A percentile compares a stretch with the other conserved stretches of the same genome.
phyloP scores from a whole-genome alignment of 768 basidiomycete genomes.

The Tricholoma sp. region DNA sequence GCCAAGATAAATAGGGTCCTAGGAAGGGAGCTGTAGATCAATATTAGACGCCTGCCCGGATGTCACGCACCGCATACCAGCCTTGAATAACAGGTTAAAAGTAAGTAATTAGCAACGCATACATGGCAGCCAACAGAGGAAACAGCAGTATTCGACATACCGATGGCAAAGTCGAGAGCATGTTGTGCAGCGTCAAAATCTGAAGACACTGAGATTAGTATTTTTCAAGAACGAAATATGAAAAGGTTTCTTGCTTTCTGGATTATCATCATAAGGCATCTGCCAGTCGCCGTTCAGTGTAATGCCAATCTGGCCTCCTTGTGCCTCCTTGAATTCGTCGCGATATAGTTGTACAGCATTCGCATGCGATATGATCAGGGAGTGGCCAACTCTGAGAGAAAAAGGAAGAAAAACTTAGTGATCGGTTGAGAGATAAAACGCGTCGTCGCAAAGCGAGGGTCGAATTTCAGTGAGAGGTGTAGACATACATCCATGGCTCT shows the following conservation, averaged over 20 bases:
- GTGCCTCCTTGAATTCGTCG: slow-evolving; percentile 54
- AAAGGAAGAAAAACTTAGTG: not conserved
- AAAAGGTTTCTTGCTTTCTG: slow-evolving; percentile 48
- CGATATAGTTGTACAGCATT: slow-evolving; percentile 62
- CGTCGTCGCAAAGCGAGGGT: not conserved
- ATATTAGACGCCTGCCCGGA: slow-evolving; percentile 4
- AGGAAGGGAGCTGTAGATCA: not conserved
- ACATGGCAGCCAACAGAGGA: slow-evolving; percentile 2
- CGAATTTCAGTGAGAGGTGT: not conserved
- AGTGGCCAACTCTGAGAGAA: slow-evolving; percentile 56
- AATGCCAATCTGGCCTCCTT: slow-evolving; percentile 71
- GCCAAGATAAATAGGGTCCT: slow-evolving; percentile 71
- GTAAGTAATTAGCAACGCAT: not conserved
- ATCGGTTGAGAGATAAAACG: not conserved
- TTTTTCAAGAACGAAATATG: not conserved
- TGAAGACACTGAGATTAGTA: slow-evolving; percentile 17
- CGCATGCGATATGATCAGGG: slow-evolving; percentile 65
- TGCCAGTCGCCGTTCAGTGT: slow-evolving; percentile 76
- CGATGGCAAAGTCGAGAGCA: slow-evolving; percentile 68
- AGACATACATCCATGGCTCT: slow-evolving; percentile 64
- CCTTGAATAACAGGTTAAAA: slow-evolving; percentile 28
- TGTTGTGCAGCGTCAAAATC: slow-evolving; percentile 68
- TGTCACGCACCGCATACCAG: slow-evolving; percentile 49
- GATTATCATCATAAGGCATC: slow-evolving; percentile 64
- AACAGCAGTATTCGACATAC: slow-evolving; percentile 25